phyloP scores from a whole-genome alignment of 2,329 filamentous ascomycete species.

The Aspergillus sp. region DNA sequence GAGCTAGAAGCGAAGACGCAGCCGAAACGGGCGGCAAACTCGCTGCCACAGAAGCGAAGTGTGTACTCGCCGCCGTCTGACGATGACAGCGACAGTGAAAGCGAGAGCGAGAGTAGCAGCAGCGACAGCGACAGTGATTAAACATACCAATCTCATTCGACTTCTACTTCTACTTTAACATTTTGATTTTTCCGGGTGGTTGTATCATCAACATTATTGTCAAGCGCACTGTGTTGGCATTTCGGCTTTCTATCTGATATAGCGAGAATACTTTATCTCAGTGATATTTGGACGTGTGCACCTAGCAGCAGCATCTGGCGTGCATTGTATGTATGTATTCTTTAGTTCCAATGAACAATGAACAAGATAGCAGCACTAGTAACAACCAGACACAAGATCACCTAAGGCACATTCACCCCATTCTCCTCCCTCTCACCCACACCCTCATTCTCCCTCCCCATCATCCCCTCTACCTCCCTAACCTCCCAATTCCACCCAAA shows the following conservation, averaged over 20 bases:
- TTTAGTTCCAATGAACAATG: too few relatives aligned
- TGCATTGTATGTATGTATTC: too few relatives aligned
- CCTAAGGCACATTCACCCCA: slow-evolving; percentile 30
- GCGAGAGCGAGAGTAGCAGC: slow-evolving; percentile 14
- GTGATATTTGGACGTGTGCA: too few relatives aligned
- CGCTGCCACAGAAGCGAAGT: background rate
- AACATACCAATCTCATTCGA: background rate
- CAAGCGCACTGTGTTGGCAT: too few relatives aligned
- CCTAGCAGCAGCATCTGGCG: too few relatives aligned
- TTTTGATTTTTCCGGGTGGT: background rate
- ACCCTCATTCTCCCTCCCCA: slow-evolving; percentile 24
- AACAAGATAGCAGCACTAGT: too few relatives aligned
- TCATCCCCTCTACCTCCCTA: slow-evolving; percentile 31
- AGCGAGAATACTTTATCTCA: too few relatives aligned
- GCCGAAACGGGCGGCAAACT: background rate
- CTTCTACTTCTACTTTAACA: too few relatives aligned
- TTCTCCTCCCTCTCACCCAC: slow-evolving; percentile 21
- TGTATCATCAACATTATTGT: background rate
- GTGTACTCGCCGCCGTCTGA: slow-evolving; percentile 7
- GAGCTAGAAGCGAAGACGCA: slow-evolving; percentile 13
- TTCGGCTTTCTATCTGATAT: too few relatives aligned
- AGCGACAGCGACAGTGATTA: slow-evolving; percentile 14
- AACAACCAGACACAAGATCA: too few relatives aligned
- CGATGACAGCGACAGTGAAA: slow-evolving; percentile 16
- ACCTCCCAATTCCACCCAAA: slow-evolving; percentile 68